phyloP scores from a whole-genome alignment of 2,329 filamentous ascomycete genomes.

The Alternaria sp. region DNA sequence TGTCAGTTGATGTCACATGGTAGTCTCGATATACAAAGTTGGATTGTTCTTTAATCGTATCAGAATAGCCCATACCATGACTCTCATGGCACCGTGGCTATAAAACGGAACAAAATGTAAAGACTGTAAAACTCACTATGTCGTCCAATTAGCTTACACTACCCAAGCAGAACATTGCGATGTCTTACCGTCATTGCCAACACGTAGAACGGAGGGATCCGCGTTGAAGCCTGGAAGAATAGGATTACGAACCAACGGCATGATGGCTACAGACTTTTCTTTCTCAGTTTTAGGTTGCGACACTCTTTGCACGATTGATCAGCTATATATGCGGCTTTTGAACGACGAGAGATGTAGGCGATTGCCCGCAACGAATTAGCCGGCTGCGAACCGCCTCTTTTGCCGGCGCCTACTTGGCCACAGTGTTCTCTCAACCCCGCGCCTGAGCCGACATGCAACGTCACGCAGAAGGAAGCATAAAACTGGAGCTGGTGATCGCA shows the following conservation, averaged over 20 bases:
- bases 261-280: slow-evolving; percentile 20
- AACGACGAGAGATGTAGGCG: not conserved
- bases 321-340: not conserved
- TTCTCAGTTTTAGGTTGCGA: not conserved
- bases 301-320: not conserved
- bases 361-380: slow-evolving; percentile 13
- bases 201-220: slow-evolving; percentile 65
- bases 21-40: not conserved
- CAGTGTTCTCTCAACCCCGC: slow-evolving; percentile 6
- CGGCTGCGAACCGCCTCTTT: slow-evolving; percentile 13
- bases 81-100: not conserved
- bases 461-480: slow-evolving; percentile 1
- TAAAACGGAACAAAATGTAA: not conserved
- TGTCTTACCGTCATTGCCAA: slow-evolving; percentile 52
- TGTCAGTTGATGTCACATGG: not conserved
- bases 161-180: not conserved
- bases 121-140: slow-evolving; percentile 10
- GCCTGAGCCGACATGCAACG: slow-evolving; percentile 4
- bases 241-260: slow-evolving; percentile 57
- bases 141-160: slow-evolving; percentile 7
- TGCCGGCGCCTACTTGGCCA: slow-evolving; percentile 20
- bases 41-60: not conserved
- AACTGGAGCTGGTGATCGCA: slow-evolving; percentile 1
- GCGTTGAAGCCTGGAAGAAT: slow-evolving; percentile 69
- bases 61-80: not conserved